A percentile compares a stretch with the other conserved stretches of the same genome.
phyloP scores from a whole-genome alignment of 2,329 filamentous ascomycete species.

The Trichoderma pleuroti region DNA sequence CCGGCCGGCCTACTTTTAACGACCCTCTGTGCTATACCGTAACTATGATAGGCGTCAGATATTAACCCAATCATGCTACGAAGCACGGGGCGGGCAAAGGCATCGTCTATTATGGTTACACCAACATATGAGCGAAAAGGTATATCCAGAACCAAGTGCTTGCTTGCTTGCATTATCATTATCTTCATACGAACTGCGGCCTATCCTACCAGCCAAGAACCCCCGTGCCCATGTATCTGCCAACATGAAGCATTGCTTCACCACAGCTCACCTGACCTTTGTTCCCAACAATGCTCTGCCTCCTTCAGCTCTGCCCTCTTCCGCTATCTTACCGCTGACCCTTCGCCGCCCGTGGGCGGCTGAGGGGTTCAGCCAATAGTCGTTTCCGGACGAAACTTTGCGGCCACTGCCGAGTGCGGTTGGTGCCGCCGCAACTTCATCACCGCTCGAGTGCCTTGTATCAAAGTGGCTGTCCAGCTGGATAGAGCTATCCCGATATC shows the following conservation, averaged over 20 bases:
- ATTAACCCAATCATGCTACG: neutral
- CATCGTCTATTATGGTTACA: neutral
- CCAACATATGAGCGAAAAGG: neutral
- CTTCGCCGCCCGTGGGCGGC: conserved; percentile 48
- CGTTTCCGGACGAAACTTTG: conserved; percentile 59
- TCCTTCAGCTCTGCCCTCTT: conserved; percentile 57
- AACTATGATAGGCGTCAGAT: neutral
- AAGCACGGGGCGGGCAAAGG: neutral
- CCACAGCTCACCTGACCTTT: neutral
- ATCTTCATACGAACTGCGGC: neutral
- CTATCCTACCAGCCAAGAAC: neutral
- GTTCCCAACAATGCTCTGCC: neutral
- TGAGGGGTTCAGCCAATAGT: conserved; percentile 41
- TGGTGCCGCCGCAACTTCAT: conserved; percentile 52
- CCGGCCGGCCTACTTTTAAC: neutral
- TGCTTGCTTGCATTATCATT: conserved; percentile 8
- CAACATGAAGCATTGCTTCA: neutral
- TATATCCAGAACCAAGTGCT: neutral
- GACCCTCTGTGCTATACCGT: neutral
- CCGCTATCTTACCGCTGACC: conserved; percentile 69
- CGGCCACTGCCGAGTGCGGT: conserved; percentile 48
- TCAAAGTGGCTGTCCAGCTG: conserved; percentile 49
- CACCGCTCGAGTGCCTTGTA: conserved; percentile 57
- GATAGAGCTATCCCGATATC: conserved; percentile 44
- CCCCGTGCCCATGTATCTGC: neutral